These are phyloP conservation scores for Cutaneotrichosporon sp. DNA, from an alignment of 1,284 basidiomycete species.

Conservation along the genomic window DNA sequence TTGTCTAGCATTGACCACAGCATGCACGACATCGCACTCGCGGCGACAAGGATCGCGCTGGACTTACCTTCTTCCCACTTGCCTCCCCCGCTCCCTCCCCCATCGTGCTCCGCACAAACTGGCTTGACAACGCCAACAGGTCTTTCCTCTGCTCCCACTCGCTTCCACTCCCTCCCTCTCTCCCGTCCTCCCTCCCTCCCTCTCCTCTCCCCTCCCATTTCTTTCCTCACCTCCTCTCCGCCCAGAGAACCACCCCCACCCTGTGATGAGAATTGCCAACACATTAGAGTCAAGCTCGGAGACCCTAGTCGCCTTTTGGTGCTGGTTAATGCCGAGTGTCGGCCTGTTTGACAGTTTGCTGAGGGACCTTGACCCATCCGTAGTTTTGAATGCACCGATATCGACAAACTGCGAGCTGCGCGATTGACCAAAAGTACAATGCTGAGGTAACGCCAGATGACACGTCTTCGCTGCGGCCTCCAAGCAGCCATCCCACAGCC, in stretches of 20 bases:
- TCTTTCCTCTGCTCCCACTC: neutral
- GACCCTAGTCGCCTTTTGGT: constrained; percentile 28
- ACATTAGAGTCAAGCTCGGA: constrained; percentile 34
- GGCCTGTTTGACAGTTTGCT: constrained; percentile 33
- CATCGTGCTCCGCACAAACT: neutral
- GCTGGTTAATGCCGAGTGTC: constrained; percentile 31
- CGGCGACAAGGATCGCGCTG: neutral
- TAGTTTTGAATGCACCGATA: too few relatives aligned
- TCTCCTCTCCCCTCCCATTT: neutral
- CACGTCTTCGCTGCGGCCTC: too few relatives aligned
- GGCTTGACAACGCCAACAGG: neutral
- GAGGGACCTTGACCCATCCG: constrained; percentile 12
- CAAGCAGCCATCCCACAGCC: too few relatives aligned
- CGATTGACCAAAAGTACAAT: too few relatives aligned
- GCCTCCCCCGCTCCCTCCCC: neutral
- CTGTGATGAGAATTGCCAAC: constrained; percentile 35
- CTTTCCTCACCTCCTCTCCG: neutral
- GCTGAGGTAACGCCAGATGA: too few relatives aligned
- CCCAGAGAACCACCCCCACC: constrained; percentile 6
- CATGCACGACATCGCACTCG: constrained; percentile 5
- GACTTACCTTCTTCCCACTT: neutral
- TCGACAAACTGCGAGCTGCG: too few relatives aligned
- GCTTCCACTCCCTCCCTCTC: neutral
- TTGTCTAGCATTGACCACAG: neutral
- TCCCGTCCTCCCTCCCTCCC: neutral